Evolutionary conservation across 2,329 filamentous ascomycete species (phyloP), one percentile per base, ranked within the genome.

Genomic region (Colletotrichum sp.): DNA sequence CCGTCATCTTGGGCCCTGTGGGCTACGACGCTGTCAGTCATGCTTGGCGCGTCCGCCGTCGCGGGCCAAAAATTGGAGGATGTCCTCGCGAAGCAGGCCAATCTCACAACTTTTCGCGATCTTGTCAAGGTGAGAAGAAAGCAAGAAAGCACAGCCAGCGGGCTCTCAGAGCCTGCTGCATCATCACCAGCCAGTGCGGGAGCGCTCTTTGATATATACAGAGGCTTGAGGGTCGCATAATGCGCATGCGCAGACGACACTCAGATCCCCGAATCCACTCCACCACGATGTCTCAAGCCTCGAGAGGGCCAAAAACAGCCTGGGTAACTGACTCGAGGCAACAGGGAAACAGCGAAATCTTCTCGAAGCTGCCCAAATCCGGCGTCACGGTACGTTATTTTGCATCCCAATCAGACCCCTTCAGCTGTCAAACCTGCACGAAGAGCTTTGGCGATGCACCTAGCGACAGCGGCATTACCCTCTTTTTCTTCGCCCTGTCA

Each of bases 101-200:
- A 88, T 72, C 81, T 89, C 44, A 86, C 84, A 9, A 88, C 84
- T 1, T 89, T 86, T 78, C 85, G 86, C 76, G 80, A 81, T 26
- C 80, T 89, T 65, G 85, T 89, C 75, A 82, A 87, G 82, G 87
- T 87, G 80, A 24, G 36, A 26, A 21, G 18, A n/a, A 44, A 44
- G 39, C 39, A 44, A 44, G 12, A 34, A 32, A 16, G 59, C 26
- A 55, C 16, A 21, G n/a, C n/a, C 15, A 30, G 32, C 57, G 68
- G 57, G 59, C 21, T 34, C 39, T 36, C 16, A 18, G 36, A 52
- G 24, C n/a, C 57, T 55, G 8, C 36, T 32, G 16, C 24, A 62
- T 18, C 44, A 34, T 32, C 52, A 21, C n/a, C 5, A 36, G 32
- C 12, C 15, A 34, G 59, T 30, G 26, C 36, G 18, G 39, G 62